phyloP scores from a whole-genome alignment of 2,329 filamentous ascomycete species.

The Fusarium sp. region DNA sequence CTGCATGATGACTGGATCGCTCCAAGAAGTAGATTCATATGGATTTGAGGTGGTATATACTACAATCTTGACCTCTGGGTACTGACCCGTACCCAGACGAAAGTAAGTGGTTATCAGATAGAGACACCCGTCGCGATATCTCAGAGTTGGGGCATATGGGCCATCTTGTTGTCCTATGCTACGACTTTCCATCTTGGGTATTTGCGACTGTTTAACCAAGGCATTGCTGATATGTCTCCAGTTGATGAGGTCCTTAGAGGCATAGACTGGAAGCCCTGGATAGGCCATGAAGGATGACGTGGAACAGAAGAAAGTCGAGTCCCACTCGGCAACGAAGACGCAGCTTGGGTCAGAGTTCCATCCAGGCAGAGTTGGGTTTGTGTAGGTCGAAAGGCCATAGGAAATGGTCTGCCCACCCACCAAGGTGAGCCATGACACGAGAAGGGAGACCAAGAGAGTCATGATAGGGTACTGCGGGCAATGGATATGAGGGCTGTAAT shows the following conservation, averaged over 20 bases:
- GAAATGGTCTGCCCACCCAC: too few relatives aligned
- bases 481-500: too few relatives aligned
- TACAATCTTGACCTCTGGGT: not conserved
- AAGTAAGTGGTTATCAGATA: not conserved
- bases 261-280: constrained; percentile 61
- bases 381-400: not conserved
- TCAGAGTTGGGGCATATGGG: not conserved
- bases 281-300: constrained; percentile 62
- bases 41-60: not conserved
- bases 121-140: not conserved
- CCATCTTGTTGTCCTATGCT: not conserved
- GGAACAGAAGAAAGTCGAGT: constrained; percentile 60
- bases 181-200: constrained; percentile 44
- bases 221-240: constrained; percentile 57
- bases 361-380: constrained; percentile 59
- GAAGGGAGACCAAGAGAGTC: too few relatives aligned
- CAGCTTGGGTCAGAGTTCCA: constrained; percentile 60
- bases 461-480: too few relatives aligned
- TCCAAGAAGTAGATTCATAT: not conserved
- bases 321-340: constrained; percentile 21
- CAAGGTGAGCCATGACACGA: too few relatives aligned
- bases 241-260: constrained; percentile 58
- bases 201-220: constrained; percentile 51
- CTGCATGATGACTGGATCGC: not conserved
- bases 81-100: not conserved